Conservation (phyloP, 2,329 filamentous ascomycete genomes). For the Cladobotryum protrusum region DNA sequence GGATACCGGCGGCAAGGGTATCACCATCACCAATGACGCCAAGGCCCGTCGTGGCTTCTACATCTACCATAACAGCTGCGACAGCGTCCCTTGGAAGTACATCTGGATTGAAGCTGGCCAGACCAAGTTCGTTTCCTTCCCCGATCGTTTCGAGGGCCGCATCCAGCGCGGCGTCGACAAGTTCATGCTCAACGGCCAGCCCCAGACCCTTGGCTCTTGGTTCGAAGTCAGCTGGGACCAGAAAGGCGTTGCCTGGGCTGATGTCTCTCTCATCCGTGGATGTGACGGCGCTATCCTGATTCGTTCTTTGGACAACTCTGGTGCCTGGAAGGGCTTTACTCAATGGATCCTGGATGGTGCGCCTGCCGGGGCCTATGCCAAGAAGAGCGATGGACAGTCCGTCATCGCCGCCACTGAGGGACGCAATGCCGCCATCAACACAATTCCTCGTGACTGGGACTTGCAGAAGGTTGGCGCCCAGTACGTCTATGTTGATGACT, state of each 20-base stretch:
- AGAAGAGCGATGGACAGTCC: constrained; percentile 13
- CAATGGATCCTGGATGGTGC: constrained; percentile 20
- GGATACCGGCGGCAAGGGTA: not conserved
- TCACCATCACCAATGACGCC: constrained; percentile 1
- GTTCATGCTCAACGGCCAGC: constrained; percentile 19
- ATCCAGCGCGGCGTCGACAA: constrained; percentile 20
- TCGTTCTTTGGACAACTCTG: constrained; percentile 17
- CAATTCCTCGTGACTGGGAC: constrained; percentile 17
- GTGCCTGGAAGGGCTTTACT: constrained; percentile 21
- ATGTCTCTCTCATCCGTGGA: constrained; percentile 24
- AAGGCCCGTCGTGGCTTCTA: not conserved
- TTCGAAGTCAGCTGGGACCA: constrained; percentile 21
- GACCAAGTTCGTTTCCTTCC: constrained; percentile 21
- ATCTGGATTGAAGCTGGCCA: constrained; percentile 17
- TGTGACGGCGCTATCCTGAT: constrained; percentile 20
- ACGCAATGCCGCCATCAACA: constrained; percentile 15
- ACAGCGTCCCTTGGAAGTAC: constrained; percentile 21
- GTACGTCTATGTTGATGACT: constrained; percentile 20
- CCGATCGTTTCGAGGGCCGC: constrained; percentile 20
- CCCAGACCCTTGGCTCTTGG: constrained; percentile 21
- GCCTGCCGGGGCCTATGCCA: constrained; percentile 9
- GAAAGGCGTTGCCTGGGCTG: constrained; percentile 18
- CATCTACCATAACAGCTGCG: constrained; percentile 22
- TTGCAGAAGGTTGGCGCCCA: constrained; percentile 18
- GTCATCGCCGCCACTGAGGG: constrained; percentile 21